Conservation (phyloP, 1,284 basidiomycete species). For the Rhodotorula sp. region DNA sequence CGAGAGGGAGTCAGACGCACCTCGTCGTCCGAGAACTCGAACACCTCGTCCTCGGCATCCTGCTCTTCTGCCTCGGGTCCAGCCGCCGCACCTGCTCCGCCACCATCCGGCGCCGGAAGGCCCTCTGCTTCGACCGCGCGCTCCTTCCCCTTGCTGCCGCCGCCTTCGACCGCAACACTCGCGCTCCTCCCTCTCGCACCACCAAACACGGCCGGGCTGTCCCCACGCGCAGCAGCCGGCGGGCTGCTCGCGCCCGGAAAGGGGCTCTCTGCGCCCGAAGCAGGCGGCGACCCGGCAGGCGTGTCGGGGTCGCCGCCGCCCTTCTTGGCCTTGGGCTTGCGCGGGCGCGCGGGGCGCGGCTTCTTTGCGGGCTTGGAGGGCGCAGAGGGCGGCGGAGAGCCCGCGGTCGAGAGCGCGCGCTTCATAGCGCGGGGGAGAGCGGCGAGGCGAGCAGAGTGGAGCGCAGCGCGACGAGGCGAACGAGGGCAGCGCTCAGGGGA, state of each 20-base stretch:
- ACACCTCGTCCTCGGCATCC: slow-evolving; percentile 50
- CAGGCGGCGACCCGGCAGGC: slow-evolving; percentile 7
- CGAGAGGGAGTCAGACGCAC: slow-evolving; percentile 30
- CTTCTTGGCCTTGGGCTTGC: slow-evolving; percentile 13
- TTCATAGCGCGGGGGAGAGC: background rate
- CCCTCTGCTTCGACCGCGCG: background rate
- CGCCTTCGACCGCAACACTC: slow-evolving; percentile 12
- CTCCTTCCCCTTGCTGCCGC: slow-evolving; percentile 16
- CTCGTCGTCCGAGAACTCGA: slow-evolving; percentile 47
- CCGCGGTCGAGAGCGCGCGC: slow-evolving; percentile 17
- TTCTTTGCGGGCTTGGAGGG: slow-evolving; percentile 14
- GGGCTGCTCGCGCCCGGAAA: background rate
- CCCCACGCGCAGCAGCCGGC: background rate
- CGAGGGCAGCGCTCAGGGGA: too few relatives aligned
- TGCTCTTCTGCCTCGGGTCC: slow-evolving; percentile 45
- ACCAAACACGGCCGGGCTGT: background rate
- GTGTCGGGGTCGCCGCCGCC: background rate
- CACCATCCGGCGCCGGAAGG: background rate
- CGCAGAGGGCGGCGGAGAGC: slow-evolving; percentile 18
- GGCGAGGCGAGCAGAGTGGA: background rate
- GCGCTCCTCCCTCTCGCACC: slow-evolving; percentile 19
- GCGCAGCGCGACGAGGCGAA: background rate
- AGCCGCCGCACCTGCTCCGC: slow-evolving; percentile 43
- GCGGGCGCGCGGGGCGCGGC: background rate
- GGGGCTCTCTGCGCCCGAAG: background rate